Conservation (phyloP, 768 basidiomycete genomes). For the button mushroom (Agaricus bisporus) region DNA sequence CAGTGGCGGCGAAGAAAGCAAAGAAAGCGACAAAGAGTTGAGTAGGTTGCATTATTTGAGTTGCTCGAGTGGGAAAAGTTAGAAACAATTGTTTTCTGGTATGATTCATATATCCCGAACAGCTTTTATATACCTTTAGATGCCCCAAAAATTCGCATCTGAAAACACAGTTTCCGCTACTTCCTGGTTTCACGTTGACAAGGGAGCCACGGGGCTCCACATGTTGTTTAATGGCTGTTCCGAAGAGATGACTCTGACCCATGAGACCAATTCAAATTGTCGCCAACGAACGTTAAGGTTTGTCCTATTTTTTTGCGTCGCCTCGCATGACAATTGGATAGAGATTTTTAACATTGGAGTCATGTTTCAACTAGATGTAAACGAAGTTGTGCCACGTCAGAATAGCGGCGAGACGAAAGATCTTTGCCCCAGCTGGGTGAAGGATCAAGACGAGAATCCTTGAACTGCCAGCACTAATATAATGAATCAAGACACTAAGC, state of each 20-base stretch:
- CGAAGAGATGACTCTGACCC: background rate
- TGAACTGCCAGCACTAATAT: too few relatives aligned
- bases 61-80: background rate
- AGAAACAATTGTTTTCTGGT: background rate
- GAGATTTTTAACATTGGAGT: too few relatives aligned
- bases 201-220: background rate
- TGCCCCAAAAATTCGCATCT: background rate
- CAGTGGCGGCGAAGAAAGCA: background rate
- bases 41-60: background rate
- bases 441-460: too few relatives aligned
- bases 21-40: background rate
- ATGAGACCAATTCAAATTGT: too few relatives aligned
- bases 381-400: too few relatives aligned
- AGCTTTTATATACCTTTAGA: background rate
- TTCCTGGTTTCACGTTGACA: background rate
- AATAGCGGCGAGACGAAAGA: too few relatives aligned
- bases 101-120: background rate
- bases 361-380: too few relatives aligned
- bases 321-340: too few relatives aligned
- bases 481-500: too few relatives aligned
- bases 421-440: too few relatives aligned
- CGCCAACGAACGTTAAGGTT: background rate
- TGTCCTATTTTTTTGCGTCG: too few relatives aligned
- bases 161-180: background rate
- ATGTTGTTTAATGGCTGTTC: background rate